Evolutionary conservation across 2,329 filamentous ascomycete genomes (phyloP), one percentile per base, ranked within the genome.

Genomic region (Pseudopyricularia cyperi): DNA sequence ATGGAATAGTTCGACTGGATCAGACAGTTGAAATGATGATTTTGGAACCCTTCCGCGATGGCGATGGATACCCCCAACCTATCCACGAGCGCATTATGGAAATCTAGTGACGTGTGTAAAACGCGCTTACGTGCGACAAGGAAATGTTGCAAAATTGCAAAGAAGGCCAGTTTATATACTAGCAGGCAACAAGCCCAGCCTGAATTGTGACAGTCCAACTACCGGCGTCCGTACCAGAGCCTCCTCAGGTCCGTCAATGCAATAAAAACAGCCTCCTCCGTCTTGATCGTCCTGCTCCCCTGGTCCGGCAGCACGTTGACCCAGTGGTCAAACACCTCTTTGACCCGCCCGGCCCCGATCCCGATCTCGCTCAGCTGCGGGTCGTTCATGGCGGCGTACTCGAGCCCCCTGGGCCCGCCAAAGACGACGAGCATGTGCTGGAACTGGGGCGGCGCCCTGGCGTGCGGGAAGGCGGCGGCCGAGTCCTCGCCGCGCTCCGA

Each of bases 221-320:
- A 19, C 26, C 4, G 7, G 17, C 9, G 26, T 53, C 54, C 53
- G 32, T 71, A 68, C 79, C 73, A 84, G 53, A 83, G 58, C 54
- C 70, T 73, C 61, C 82, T 77, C 62, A 93, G 62, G 2, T 80
- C 79, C 60, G 83, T 83, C 63, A 94, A 65, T 0, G 82, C 87
- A 62, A 93, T 79, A 69, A 85, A 87, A 17, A 94, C 68, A 1
- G 88, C 87, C 68, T 95, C 89, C 59, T 94, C 88, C 0, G 88
- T 93, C 55, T 86, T 72, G 55, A 95, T 91, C 1, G 83, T 89
- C 59, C 88, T 74, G 63, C 86, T 91, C 1, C 87, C 88, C 65
- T 94, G 89, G 1, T 81, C 80, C 3, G 87, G 86, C 57, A 89
- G 73, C 46, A 93, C 74, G 64, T 95, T 87, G 17, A 94, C 74